Evolutionary conservation across 1,139 yeast genomes (phyloP), one percentile per base, ranked within the genome.

Genomic region (Geotrichum candidum): DNA sequence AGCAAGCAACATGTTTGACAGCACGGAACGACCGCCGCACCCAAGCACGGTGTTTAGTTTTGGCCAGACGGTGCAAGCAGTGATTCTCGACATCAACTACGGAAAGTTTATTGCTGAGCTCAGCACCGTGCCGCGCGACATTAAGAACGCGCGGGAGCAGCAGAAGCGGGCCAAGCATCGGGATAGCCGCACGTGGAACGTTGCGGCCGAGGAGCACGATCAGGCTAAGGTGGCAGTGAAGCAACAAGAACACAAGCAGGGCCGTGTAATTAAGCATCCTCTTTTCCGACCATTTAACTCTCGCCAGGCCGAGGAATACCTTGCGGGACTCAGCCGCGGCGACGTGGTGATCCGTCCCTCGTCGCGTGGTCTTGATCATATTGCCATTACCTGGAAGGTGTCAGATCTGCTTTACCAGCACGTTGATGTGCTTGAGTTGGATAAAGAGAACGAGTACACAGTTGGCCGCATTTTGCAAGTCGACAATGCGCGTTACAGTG

Each of bases 301-400:
- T 65, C 82, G 81, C 65, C 97, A 94, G 77, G 98, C 99, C 0
- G 98, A 94, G 74, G 96, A 90, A 69, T 92, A 82, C 69, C 80
- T 94, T 70, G 97, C 97, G 13, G 89, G 96, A 18, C 84, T 88
- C 73, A 84, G 86, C 56, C 87, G 92, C 64, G 99, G 99, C 58
- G 97, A 90, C 69, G 84, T 91, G 76, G 96, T 95, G 41, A 90
- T 94, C 63, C 84, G 99, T 68, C 99, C 98, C 11, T 91, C 97
- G 0, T 90, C 96, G 7, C 85, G 87, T 65, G 99, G 99, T 46
- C 81, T 84, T 53, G 88, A 90, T 67, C 97, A 85, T 74, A 81
- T 94, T 68, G 92, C 97, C 1, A 88, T 92, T 51, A 94, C 99
- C 0, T 94, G 99, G 98, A 94, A 94, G 73, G 92, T 95, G 51